Conservation (phyloP, 2,329 filamentous ascomycete species). For the Calonectria crousiana region DNA sequence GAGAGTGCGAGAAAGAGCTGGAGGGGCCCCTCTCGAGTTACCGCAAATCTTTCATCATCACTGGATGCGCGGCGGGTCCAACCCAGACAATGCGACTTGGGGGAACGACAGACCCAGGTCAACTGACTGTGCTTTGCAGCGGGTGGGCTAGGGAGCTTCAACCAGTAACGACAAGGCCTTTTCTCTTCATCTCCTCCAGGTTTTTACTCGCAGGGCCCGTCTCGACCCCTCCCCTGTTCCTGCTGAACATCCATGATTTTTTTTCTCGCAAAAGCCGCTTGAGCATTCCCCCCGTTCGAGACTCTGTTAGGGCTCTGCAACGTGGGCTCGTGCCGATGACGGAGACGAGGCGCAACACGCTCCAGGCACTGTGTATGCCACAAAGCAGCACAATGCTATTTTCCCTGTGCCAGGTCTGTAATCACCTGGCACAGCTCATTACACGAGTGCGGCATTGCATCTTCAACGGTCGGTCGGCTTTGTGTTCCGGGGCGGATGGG, state of each 20-base stretch:
- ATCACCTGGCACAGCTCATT: slow-evolving; percentile 2
- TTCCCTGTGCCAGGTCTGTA: background rate
- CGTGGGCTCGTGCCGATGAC: slow-evolving; percentile 33
- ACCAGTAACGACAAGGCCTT: slow-evolving; percentile 19
- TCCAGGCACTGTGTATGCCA: background rate
- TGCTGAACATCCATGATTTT: slow-evolving; percentile 26
- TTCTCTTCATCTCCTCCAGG: slow-evolving; percentile 20
- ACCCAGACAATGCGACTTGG: background rate
- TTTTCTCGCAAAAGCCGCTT: slow-evolving; percentile 19
- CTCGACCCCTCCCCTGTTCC: slow-evolving; percentile 11
- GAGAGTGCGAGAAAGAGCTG: slow-evolving; percentile 17
- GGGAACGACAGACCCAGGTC: slow-evolving; percentile 14
- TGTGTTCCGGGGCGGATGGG: background rate
- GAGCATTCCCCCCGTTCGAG: background rate
- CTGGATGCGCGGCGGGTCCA: background rate
- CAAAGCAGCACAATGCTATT: background rate
- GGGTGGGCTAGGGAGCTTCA: slow-evolving; percentile 13
- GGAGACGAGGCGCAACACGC: slow-evolving; percentile 16
- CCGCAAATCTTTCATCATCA: slow-evolving; percentile 21
- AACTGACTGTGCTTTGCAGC: slow-evolving; percentile 28
- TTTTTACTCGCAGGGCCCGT: slow-evolving; percentile 13
- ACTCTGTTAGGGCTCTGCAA: slow-evolving; percentile 21
- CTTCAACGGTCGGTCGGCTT: slow-evolving; percentile 16
- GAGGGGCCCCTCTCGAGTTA: slow-evolving; percentile 11
- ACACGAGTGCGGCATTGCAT: slow-evolving; percentile 10